Evolutionary conservation across 2,329 filamentous ascomycete species (phyloP).

Genomic region (Botrytis deweyae): DNA sequence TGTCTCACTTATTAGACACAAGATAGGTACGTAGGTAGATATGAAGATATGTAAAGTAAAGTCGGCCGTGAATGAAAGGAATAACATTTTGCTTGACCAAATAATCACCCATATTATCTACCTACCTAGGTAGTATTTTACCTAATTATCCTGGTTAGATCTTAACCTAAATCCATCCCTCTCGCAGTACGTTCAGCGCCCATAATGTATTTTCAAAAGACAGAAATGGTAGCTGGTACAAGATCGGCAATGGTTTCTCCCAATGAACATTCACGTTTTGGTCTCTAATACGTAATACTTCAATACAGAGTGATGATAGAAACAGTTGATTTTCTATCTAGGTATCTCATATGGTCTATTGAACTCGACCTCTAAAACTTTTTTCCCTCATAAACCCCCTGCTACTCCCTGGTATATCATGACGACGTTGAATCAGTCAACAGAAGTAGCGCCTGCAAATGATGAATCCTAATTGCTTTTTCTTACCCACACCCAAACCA

Average conservation of each 20-base stretch:
- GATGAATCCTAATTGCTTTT: slow-evolving; percentile 24
- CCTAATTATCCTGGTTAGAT: neutral
- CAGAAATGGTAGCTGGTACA: neutral
- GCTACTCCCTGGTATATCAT: slow-evolving; percentile 25
- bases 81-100: neutral
- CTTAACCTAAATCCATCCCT: neutral
- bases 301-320: neutral
- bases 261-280: neutral
- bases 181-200: neutral
- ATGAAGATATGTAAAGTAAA: neutral
- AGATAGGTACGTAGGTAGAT: neutral
- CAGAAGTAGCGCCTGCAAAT: slow-evolving; percentile 25
- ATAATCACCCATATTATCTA: neutral
- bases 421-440: slow-evolving; percentile 36
- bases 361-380: slow-evolving; percentile 15
- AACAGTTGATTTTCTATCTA: slow-evolving; percentile 14
- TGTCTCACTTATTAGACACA: neutral
- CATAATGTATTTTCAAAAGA: neutral
- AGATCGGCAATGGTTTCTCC: too few species aligned
- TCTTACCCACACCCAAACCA: slow-evolving; percentile 23
- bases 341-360: slow-evolving; percentile 19
- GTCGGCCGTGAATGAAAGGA: neutral
- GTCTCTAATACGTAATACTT: neutral
- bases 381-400: slow-evolving; percentile 15
- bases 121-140: neutral